A percentile compares a stretch with the other conserved stretches of the same genome.
Evolutionary conservation across 768 basidiomycete genomes (phyloP).

Genomic region (Mycena maculata): DNA sequence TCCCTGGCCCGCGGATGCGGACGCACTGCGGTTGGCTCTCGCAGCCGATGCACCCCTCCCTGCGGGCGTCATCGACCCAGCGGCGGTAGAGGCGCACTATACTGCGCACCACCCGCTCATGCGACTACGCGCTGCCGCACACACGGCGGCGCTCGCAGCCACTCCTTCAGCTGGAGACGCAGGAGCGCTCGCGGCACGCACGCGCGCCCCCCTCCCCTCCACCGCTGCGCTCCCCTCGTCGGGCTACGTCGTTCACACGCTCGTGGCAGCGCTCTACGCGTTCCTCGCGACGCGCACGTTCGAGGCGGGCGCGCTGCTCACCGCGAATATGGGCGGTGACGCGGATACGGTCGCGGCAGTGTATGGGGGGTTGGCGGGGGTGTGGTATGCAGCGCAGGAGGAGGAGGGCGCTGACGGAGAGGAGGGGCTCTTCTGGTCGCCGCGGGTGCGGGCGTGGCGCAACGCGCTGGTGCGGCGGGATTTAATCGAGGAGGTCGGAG

Average conservation of each 20-base stretch:
- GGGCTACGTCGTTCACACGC: conserved; percentile 54
- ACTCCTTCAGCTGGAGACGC: conserved; percentile 9
- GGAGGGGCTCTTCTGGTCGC: conserved; percentile 50
- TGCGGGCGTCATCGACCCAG: conserved; percentile 32
- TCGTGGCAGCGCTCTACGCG: conserved; percentile 57
- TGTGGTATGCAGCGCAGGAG: conserved; percentile 52
- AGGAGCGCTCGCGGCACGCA: conserved; percentile 12
- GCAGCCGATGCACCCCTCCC: conserved; percentile 42
- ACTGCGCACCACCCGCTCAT: conserved; percentile 52
- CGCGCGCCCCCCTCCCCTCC: conserved; percentile 43
- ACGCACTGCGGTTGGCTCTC: conserved; percentile 45
- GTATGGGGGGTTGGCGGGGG: conserved; percentile 57
- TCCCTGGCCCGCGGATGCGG: conserved; percentile 43
- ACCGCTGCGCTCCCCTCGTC: conserved; percentile 48
- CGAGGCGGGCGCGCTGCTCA: conserved; percentile 59
- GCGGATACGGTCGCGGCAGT: conserved; percentile 60
- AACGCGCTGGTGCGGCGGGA: conserved; percentile 46
- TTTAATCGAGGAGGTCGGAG: conserved; percentile 51
- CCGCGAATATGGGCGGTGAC: conserved; percentile 57
- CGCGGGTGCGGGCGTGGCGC: conserved; percentile 50
- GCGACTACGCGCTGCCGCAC: conserved; percentile 42
- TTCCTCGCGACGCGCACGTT: conserved; percentile 58
- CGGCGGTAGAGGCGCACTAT: conserved; percentile 50
- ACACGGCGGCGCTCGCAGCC: conserved; percentile 37
- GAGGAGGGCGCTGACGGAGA: conserved; percentile 28